Evolutionary conservation across 2,329 filamentous ascomycete genomes (phyloP).

Genomic region (Diaporthe capsici): DNA sequence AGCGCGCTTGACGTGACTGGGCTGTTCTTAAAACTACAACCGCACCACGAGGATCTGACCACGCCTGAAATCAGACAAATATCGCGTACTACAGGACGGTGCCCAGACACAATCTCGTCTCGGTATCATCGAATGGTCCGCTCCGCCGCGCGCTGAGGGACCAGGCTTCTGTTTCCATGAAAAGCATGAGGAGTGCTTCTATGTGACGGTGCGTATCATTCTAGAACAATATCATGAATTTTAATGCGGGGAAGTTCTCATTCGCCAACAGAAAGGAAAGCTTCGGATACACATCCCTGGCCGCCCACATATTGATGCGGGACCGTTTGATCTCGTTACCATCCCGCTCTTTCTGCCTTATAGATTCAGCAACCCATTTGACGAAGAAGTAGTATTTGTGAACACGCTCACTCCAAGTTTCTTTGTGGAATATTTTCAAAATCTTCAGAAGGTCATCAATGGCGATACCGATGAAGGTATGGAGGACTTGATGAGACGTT

Average conservation of each 20-base stretch:
- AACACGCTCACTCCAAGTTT: constrained; percentile 1
- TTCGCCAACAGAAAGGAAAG: neutral
- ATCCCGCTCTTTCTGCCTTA: neutral
- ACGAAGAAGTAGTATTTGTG: neutral
- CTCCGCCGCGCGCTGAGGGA: neutral
- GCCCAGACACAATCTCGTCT: constrained; percentile 1
- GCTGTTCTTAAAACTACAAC: neutral
- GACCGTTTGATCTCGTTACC: neutral
- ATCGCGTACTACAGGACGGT: constrained; percentile 5
- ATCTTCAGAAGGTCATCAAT: neutral
- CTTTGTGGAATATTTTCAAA: neutral
- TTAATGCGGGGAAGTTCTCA: neutral
- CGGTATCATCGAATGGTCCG: neutral
- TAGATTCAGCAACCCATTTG: constrained; percentile 3
- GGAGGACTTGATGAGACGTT: constrained; percentile 1
- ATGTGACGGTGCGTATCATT: neutral
- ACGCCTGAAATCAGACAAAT: neutral
- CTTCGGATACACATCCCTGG: neutral
- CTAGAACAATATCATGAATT: neutral
- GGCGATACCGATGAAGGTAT: neutral
- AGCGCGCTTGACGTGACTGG: neutral
- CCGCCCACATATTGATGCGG: neutral
- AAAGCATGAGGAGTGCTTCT: constrained; percentile 8
- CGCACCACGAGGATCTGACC: neutral
- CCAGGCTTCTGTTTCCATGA: constrained; percentile 3